A percentile compares a stretch with the other conserved stretches of the same genome.
Conservation (phyloP, 2,329 filamentous ascomycete genomes). For the Cladosporium sp. region DNA sequence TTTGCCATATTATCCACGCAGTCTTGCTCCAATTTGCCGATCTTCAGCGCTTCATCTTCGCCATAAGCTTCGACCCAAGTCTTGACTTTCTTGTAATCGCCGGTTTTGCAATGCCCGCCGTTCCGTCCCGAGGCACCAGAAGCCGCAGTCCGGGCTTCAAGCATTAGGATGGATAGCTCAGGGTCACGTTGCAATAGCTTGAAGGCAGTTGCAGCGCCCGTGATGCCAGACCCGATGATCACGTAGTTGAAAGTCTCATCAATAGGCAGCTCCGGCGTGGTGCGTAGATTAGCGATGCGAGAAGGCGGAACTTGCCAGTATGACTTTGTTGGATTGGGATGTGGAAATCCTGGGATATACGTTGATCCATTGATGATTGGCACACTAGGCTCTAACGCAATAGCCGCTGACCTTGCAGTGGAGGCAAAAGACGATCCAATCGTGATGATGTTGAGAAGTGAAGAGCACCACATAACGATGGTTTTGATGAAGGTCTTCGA, state of each 20-base stretch:
- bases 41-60: slow-evolving; percentile 44
- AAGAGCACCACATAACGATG: not conserved
- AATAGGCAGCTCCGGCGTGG: slow-evolving; percentile 20
- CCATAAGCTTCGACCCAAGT: slow-evolving; percentile 46
- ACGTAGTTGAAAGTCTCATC: slow-evolving; percentile 28
- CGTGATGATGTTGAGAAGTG: not conserved
- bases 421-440: not conserved
- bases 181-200: slow-evolving; percentile 15
- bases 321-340: slow-evolving; percentile 32
- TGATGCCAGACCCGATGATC: slow-evolving; percentile 22
- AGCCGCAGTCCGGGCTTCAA: slow-evolving; percentile 18
- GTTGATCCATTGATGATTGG: slow-evolving; percentile 12
- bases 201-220: slow-evolving; percentile 16
- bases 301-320: slow-evolving; percentile 41
- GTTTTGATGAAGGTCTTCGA: not conserved
- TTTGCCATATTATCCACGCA: slow-evolving; percentile 53
- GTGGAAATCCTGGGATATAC: slow-evolving; percentile 23
- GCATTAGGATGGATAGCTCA: slow-evolving; percentile 13
- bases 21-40: slow-evolving; percentile 37
- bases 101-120: slow-evolving; percentile 17
- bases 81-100: slow-evolving; percentile 48
- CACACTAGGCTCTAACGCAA: not conserved
- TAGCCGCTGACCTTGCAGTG: not conserved
- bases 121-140: slow-evolving; percentile 18
- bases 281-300: slow-evolving; percentile 31